Conservation (phyloP, 345 rosid genomes). For the Fremontodendron californicum region DNA sequence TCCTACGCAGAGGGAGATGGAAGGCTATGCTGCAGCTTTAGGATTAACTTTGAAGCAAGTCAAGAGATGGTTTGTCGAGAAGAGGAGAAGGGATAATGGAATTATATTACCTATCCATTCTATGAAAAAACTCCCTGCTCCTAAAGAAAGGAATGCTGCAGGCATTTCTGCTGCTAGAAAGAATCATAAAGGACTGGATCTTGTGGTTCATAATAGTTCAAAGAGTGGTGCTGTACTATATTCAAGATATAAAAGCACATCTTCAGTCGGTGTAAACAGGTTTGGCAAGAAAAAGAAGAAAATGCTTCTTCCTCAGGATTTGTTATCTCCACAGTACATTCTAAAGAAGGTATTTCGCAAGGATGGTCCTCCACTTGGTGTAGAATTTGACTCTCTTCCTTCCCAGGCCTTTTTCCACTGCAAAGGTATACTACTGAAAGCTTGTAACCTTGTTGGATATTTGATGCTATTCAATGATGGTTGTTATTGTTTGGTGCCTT, state of each 20-base stretch:
- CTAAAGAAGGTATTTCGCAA: conserved; percentile 70
- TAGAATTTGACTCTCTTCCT: conserved; percentile 62
- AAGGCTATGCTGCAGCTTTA: conserved; percentile 47
- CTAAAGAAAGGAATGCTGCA: conserved; percentile 18
- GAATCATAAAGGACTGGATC: conserved; percentile 18
- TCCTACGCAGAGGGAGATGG: conserved; percentile 52
- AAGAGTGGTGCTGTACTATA: conserved; percentile 16
- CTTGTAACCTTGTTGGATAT: neutral
- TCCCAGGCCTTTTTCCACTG: conserved; percentile 23
- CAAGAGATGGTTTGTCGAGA: conserved; percentile 66
- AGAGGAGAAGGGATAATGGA: conserved; percentile 50
- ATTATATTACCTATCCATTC: conserved; percentile 10
- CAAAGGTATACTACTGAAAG: conserved; percentile 25
- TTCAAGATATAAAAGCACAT: conserved; percentile 25
- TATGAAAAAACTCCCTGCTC: conserved; percentile 15
- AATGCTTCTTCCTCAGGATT: conserved; percentile 38
- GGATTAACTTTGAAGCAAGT: conserved; percentile 73
- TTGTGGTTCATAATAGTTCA: conserved; percentile 1
- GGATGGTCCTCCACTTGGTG: conserved; percentile 92
- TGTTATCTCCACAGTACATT: conserved; percentile 56
- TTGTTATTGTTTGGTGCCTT: neutral
- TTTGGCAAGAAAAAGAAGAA: conserved; percentile 26
- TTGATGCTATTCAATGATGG: neutral
- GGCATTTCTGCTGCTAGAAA: conserved; percentile 13
- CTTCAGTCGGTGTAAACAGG: conserved; percentile 19